Percentiles rank a stretch among this genome's conserved stretches.
Evolutionary conservation across 805 yeast genomes (phyloP).

Genomic region (Ogataea ganodermae): DNA sequence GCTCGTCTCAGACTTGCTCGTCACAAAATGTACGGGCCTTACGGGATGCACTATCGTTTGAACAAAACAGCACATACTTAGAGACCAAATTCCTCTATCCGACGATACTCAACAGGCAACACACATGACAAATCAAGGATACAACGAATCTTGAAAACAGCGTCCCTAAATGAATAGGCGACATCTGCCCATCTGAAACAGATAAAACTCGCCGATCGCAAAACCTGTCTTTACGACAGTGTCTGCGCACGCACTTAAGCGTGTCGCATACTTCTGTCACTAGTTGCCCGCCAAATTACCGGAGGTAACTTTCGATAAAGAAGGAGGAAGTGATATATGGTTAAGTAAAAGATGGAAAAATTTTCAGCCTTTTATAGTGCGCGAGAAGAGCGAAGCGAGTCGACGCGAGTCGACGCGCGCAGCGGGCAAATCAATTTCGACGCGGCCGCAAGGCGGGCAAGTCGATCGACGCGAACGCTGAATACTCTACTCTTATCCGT

Average conservation of each 20-base stretch:
- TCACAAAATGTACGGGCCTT: constrained; percentile 38
- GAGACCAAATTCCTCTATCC: constrained; percentile 35
- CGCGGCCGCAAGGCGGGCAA: no score
- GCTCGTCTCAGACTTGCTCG: no score
- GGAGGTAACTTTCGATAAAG: constrained; percentile 35
- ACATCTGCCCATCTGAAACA: constrained; percentile 15
- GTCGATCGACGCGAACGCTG: no score
- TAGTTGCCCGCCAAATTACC: constrained; percentile 30
- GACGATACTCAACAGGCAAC: constrained; percentile 28
- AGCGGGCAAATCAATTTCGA: no score
- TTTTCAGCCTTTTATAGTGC: constrained; percentile 8
- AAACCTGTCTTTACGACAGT: constrained; percentile 9
- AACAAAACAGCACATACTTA: constrained; percentile 31
- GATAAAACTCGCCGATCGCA: constrained; percentile 10
- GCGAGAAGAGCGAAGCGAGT: not conserved
- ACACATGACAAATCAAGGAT: constrained; percentile 24
- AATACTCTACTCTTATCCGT: no score
- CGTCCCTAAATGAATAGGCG: constrained; percentile 41
- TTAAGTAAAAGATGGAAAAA: constrained; percentile 3
- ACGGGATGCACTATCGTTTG: constrained; percentile 37
- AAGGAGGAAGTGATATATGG: constrained; percentile 13
- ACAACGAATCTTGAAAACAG: constrained; percentile 15
- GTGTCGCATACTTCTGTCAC: constrained; percentile 11
- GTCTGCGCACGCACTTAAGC: constrained; percentile 9
- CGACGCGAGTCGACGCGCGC: no score